Evolutionary conservation across 1,284 basidiomycete genomes (phyloP).

Genomic region (Cutaneotrichosporon mucoides): DNA sequence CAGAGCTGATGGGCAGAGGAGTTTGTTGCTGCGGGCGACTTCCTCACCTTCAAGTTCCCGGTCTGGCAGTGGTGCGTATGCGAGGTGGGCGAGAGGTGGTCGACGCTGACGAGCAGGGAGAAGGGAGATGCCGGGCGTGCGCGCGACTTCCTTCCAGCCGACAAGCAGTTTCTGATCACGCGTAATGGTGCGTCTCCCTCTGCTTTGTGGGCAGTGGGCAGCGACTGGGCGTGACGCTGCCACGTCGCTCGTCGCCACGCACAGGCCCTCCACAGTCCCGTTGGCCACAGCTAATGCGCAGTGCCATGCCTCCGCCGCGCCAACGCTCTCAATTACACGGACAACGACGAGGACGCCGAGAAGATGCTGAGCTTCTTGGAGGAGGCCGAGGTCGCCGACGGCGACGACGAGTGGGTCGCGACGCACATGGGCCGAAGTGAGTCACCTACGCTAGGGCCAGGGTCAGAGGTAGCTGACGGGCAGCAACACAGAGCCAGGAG

Average conservation of each 20-base stretch:
- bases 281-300: slow-evolving; percentile 25
- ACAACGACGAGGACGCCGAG: slow-evolving; percentile 90
- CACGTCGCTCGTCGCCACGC: neutral
- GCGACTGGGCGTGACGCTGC: neutral
- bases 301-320: slow-evolving; percentile 90
- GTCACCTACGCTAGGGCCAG: neutral
- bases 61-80: slow-evolving; percentile 81
- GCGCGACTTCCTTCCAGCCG: slow-evolving; percentile 84
- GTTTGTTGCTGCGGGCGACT: slow-evolving; percentile 92
- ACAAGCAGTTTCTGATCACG: slow-evolving; percentile 95
- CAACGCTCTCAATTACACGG: slow-evolving; percentile 85
- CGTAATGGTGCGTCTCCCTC: slow-evolving; percentile 60
- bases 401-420: slow-evolving; percentile 52
- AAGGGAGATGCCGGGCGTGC: slow-evolving; percentile 76
- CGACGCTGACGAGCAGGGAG: slow-evolving; percentile 61
- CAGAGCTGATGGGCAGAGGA: slow-evolving; percentile 62
- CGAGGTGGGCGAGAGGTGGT: neutral
- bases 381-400: slow-evolving; percentile 47
- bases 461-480: slow-evolving; percentile 13
- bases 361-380: slow-evolving; percentile 61
- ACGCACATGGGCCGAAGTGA: slow-evolving; percentile 50
- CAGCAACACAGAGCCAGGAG: slow-evolving; percentile 20
- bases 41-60: slow-evolving; percentile 90
- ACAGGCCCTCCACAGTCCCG: neutral
- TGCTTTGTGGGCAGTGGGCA: neutral